These are phyloP conservation scores for Neolentinus lepideus DNA, from an alignment of 1,284 basidiomycete genomes.

Conservation along the genomic window DNA sequence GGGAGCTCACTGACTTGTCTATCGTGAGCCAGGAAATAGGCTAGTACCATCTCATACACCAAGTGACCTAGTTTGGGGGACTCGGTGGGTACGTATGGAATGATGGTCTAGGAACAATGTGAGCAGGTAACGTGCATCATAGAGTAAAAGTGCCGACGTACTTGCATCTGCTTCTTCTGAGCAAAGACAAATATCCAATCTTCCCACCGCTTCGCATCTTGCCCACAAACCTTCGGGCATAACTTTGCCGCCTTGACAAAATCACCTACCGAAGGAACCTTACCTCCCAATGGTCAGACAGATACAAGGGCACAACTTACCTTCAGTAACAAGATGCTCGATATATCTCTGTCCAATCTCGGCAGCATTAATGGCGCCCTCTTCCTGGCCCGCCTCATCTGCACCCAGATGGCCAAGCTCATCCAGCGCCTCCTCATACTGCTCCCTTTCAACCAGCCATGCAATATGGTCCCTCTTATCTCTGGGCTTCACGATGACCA, in stretches of 20 bases:
- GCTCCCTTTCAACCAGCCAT: conserved; percentile 85
- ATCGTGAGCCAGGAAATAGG: conserved; percentile 79
- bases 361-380: conserved; percentile 50
- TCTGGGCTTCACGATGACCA: conserved; percentile 81
- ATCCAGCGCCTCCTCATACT: conserved; percentile 86
- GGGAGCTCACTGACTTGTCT: conserved; percentile 43
- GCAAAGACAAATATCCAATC: conserved; percentile 93
- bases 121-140: too few relatives aligned
- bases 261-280: conserved; percentile 43
- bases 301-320: conserved; percentile 29
- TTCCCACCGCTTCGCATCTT: conserved; percentile 84
- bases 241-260: conserved; percentile 80
- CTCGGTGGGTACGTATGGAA: conserved; percentile 84
- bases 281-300: neutral
- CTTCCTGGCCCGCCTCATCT: conserved; percentile 17
- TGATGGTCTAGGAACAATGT: conserved; percentile 56
- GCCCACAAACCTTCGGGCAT: conserved; percentile 83
- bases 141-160: conserved; percentile 23
- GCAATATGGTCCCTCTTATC: conserved; percentile 88
- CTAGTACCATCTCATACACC: conserved; percentile 95
- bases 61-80: conserved; percentile 75
- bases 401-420: conserved; percentile 67
- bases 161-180: conserved; percentile 76
- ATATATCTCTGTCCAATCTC: conserved; percentile 84
- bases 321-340: conserved; percentile 70